Evolutionary conservation across 805 yeast species (phyloP).

Genomic region (Schwanniomyces vanrijiae): DNA sequence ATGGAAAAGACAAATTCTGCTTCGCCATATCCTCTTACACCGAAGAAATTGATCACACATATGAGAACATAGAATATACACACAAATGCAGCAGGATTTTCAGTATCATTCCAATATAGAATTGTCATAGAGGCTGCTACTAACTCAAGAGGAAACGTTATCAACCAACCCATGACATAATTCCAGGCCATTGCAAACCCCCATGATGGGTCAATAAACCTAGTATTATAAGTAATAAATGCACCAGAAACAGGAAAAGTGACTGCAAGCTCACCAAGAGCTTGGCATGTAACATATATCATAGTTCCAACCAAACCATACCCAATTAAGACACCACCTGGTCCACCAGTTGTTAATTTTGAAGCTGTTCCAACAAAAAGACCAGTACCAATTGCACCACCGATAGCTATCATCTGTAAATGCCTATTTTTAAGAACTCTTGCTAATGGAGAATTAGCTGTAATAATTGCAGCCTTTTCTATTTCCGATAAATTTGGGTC

Average conservation of each 20-base stretch:
- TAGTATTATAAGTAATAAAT: conserved; percentile 58
- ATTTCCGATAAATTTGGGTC: conserved; percentile 21
- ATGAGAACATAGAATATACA: conserved; percentile 32
- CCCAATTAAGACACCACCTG: conserved; percentile 60
- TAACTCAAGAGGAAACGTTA: conserved; percentile 37
- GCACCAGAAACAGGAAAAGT: conserved; percentile 66
- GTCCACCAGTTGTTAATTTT: conserved; percentile 64
- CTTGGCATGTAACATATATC: conserved; percentile 60
- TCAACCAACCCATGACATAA: conserved; percentile 39
- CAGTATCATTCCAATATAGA: conserved; percentile 29
- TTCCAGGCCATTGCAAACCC: conserved; percentile 60
- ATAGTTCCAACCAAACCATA: conserved; percentile 55
- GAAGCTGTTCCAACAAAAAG: conserved; percentile 59
- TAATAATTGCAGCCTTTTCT: conserved; percentile 26
- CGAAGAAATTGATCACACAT: conserved; percentile 30
- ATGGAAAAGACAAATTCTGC: conserved; percentile 33
- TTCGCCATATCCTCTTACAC: conserved; percentile 38
- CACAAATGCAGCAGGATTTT: conserved; percentile 40
- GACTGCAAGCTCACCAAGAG: conserved; percentile 61
- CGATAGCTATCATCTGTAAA: conserved; percentile 66
- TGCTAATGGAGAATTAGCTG: conserved; percentile 58
- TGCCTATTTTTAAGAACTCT: conserved; percentile 57
- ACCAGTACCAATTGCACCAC: conserved; percentile 71
- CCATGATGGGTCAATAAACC: conserved; percentile 61
- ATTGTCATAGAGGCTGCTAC: conserved; percentile 42